A percentile compares a stretch with the other conserved stretches of the same genome.
Evolutionary conservation across 805 yeast species (phyloP).

Genomic region (Spathaspora gorwiae): DNA sequence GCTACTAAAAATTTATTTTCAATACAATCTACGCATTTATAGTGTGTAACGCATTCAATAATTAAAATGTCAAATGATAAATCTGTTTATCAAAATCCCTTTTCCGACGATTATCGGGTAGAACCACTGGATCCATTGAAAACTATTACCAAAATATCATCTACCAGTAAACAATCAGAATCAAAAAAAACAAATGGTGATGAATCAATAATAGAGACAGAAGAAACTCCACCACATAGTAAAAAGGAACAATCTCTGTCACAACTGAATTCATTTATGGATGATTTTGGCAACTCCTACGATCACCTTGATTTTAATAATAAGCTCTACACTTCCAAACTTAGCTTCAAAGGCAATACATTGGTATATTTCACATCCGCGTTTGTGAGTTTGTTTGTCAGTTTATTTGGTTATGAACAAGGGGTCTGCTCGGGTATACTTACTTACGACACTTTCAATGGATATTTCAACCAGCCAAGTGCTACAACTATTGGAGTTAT

Average conservation of each 20-base stretch:
- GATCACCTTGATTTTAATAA: conserved; percentile 35
- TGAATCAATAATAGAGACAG: conserved; percentile 12
- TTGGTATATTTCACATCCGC: conserved; percentile 43
- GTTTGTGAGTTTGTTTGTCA: conserved; percentile 40
- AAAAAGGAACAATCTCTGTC: neutral
- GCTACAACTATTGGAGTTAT: conserved; percentile 76
- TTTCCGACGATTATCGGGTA: too few relatives aligned
- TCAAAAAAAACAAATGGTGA: neutral
- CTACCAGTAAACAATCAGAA: too few relatives aligned
- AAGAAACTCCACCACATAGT: neutral
- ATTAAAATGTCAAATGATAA: too few relatives aligned
- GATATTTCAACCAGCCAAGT: conserved; percentile 68
- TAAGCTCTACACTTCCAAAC: conserved; percentile 25
- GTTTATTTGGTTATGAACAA: conserved; percentile 44
- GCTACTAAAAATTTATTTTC: too few relatives aligned
- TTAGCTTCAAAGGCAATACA: conserved; percentile 34
- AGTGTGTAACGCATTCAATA: too few relatives aligned
- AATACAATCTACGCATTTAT: too few relatives aligned
- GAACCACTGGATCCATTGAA: too few relatives aligned
- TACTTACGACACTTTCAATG: conserved; percentile 65
- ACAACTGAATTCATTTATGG: conserved; percentile 11
- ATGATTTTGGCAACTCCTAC: conserved; percentile 32
- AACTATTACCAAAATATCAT: too few relatives aligned
- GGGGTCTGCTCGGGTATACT: conserved; percentile 89
- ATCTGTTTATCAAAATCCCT: too few relatives aligned